phyloP scores from a whole-genome alignment of 345 rosid species.

The Gossypium thurberi region DNA sequence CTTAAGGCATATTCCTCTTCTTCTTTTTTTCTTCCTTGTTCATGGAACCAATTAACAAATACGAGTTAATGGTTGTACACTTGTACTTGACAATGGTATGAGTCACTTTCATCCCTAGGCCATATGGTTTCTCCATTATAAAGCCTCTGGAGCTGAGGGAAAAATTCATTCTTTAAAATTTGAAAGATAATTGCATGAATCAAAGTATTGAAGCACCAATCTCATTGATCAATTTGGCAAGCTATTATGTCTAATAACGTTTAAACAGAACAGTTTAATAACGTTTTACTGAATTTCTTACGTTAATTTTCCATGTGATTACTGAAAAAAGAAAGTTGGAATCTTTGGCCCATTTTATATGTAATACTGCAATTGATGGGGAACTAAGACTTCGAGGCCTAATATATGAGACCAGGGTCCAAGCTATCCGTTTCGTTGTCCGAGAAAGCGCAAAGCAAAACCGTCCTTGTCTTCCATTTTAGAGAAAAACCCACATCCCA shows the following conservation, averaged over 20 bases:
- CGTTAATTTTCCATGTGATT: neutral
- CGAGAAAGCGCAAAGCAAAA: neutral
- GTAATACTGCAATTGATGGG: neutral
- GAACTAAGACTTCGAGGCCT: neutral
- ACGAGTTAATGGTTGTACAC: neutral
- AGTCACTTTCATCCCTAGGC: neutral
- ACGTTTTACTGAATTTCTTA: neutral
- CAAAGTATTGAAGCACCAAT: too few relatives aligned
- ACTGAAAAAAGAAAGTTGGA: neutral
- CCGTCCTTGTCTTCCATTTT: neutral
- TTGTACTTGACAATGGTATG: neutral
- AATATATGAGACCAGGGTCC: neutral
- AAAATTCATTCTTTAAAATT: neutral
- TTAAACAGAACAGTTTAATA: neutral
- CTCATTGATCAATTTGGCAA: neutral
- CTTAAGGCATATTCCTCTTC: neutral
- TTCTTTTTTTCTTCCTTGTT: neutral
- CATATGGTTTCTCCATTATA: neutral
- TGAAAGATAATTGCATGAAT: too few relatives aligned
- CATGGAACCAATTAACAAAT: neutral
- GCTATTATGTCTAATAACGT: neutral
- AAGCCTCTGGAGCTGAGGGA: neutral
- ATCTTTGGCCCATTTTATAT: neutral
- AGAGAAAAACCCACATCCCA: neutral
- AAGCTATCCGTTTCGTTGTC: neutral